phyloP scores from a whole-genome alignment of 2,329 filamentous ascomycete genomes.

The Alternaria arbusti region DNA sequence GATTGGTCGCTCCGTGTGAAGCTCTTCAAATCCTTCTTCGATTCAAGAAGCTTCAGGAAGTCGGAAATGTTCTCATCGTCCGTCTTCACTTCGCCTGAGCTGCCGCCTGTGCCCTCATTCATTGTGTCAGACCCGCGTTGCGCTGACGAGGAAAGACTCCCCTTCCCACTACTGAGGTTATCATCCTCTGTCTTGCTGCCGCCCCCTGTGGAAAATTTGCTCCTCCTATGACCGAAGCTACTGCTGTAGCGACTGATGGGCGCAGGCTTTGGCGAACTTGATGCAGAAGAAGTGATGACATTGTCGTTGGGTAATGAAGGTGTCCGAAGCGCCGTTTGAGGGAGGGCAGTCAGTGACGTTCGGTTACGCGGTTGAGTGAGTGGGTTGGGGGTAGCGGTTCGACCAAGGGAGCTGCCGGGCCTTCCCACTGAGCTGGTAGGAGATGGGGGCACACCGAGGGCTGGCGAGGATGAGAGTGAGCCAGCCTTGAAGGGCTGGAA shows the following conservation, averaged over 20 bases:
- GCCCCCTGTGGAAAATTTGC: conserved; percentile 77
- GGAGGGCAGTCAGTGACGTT: conserved; percentile 75
- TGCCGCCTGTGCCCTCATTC: conserved; percentile 70
- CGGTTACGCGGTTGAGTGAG: conserved; percentile 67
- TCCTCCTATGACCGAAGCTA: conserved; percentile 87
- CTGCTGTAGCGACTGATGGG: conserved; percentile 88
- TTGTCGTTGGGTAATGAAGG: conserved; percentile 68
- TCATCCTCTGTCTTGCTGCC: conserved; percentile 75
- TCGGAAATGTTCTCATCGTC: conserved; percentile 95
- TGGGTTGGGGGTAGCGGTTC: conserved; percentile 30
- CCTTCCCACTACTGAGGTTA: conserved; percentile 79
- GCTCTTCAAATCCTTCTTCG: conserved; percentile 82
- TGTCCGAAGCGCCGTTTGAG: conserved; percentile 74
- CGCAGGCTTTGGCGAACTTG: conserved; percentile 79
- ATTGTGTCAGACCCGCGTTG: conserved; percentile 81
- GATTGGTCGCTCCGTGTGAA: conserved; percentile 70
- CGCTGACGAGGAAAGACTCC: conserved; percentile 72
- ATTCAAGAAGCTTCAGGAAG: conserved; percentile 87
- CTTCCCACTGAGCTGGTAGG: conserved; percentile 58
- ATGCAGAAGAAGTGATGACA: conserved; percentile 68
- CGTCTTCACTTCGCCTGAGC: conserved; percentile 70
- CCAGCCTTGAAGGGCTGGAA: conserved; percentile 97
- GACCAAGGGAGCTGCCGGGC: conserved; percentile 31
- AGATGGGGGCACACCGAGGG: conserved; percentile 60
- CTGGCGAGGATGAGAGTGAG: conserved; percentile 87